phyloP scores from a whole-genome alignment of 2,329 filamentous ascomycete genomes.

The Dendryphion nanum region DNA sequence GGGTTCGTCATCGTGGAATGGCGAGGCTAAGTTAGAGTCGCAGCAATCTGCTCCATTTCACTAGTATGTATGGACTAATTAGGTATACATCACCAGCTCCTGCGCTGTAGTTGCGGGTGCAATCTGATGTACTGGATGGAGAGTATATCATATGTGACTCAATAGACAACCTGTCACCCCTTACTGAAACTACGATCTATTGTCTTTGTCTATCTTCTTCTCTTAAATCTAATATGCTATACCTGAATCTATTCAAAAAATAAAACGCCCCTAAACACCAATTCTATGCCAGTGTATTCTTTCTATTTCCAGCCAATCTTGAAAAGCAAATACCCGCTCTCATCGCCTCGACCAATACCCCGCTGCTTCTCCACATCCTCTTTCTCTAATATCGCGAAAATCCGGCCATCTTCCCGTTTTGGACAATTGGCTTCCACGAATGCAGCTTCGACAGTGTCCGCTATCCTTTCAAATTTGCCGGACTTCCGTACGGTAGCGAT shows the following conservation, averaged over 20 bases:
- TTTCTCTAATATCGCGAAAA: slow-evolving; percentile 24
- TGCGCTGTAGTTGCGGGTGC: too few relatives aligned
- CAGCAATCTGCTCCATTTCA: too few relatives aligned
- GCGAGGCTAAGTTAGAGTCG: slow-evolving; percentile 2
- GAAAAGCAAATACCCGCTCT: slow-evolving; percentile 33
- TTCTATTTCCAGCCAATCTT: slow-evolving; percentile 30
- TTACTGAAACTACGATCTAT: not conserved
- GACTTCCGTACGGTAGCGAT: slow-evolving; percentile 31
- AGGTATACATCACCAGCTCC: too few relatives aligned
- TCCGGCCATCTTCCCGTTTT: slow-evolving; percentile 11
- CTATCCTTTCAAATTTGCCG: slow-evolving; percentile 37
- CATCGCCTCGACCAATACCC: slow-evolving; percentile 35
- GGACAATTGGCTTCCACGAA: slow-evolving; percentile 19
- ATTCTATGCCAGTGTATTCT: not conserved
- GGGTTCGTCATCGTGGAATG: slow-evolving; percentile 3
- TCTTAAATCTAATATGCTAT: too few relatives aligned
- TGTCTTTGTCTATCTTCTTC: not conserved
- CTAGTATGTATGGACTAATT: too few relatives aligned
- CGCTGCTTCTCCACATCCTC: slow-evolving; percentile 25
- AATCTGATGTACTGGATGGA: too few relatives aligned
- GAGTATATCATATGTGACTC: too few relatives aligned
- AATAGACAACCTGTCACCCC: too few relatives aligned
- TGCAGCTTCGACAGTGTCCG: slow-evolving; percentile 34
- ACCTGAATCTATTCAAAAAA: too few relatives aligned
- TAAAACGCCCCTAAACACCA: too few relatives aligned